Base-by-base conservation (phyloP, 352 stramenopile species). In the Globisporangium irregulare region DNA sequence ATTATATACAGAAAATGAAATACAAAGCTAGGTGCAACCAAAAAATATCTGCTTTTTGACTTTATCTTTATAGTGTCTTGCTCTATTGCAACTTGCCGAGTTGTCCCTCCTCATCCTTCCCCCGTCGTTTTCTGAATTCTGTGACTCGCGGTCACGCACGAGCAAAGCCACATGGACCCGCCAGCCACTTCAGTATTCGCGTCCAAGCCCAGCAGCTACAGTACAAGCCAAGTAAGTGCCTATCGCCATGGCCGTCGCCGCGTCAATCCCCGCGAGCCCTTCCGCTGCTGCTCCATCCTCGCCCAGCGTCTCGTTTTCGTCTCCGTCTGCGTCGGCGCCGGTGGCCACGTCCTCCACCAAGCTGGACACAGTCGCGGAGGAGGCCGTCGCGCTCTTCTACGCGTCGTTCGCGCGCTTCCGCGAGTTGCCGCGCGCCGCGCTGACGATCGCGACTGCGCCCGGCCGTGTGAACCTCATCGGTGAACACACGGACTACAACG, bases 401-500 rank as follows among this genome's bases (percentile, higher is more conserved):
- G 68, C 73, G 27, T 79, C 74, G 15, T 90, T 88, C 73, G 69
- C 73, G 66, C 67, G 76, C 59, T 57, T 78, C 38, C 61, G 67
- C 18, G 59, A 75, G 36, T 51, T 84, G 27, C 77, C 82, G 53
- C 76, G 78, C 38, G 58, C 73, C 10, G 70, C 74, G 18, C 67
- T 91, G 22, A 86, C 78, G 62, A 86, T 91, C 62, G 82, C 87
- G 12, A 79, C 70, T 1, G 95, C 96, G 29, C 96, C 96, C 9
- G 96, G 96, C 55, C 88, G 95, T 56, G 95, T 99, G n/a, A 99
- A 99, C 80, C 84, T 98, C 62, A 99, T 99, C 51, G 88, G 86
- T 51, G 95, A 98, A 75, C 95, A 99, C 79, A 98, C 94, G 3
- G 95, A 98, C 77, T 99, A 99, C 80, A 98, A 97, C 62, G 93